phyloP scores from a whole-genome alignment of 768 basidiomycete species.

The Galerina sulciceps region DNA sequence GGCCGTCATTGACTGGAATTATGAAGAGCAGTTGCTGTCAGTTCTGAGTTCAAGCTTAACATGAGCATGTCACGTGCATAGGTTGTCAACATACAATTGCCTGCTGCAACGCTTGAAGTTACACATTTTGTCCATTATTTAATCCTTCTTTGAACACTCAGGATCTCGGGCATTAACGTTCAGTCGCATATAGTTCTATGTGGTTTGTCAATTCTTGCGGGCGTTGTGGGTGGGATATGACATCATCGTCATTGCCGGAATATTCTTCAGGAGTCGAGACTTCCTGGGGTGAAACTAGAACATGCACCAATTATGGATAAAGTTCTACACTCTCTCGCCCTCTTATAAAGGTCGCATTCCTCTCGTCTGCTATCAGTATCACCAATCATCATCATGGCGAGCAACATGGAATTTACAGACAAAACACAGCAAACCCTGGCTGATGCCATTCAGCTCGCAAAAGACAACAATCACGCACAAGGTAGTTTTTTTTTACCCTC shows the following conservation, averaged over 20 bases:
- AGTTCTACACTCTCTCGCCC: neutral
- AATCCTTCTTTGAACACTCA: too few relatives aligned
- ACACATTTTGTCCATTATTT: too few relatives aligned
- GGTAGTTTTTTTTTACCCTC: slow-evolving; percentile 41
- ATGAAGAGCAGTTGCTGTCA: too few relatives aligned
- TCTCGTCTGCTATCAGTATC: neutral
- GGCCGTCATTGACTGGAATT: neutral
- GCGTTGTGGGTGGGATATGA: too few relatives aligned
- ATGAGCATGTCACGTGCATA: neutral
- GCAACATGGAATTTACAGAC: slow-evolving; percentile 84
- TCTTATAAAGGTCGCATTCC: slow-evolving; percentile 6
- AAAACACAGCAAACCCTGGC: slow-evolving; percentile 74
- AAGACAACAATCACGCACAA: slow-evolving; percentile 83
- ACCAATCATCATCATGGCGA: slow-evolving; percentile 43
- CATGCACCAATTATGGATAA: neutral
- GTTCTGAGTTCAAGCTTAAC: neutral
- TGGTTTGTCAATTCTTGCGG: too few relatives aligned
- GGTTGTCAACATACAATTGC: neutral
- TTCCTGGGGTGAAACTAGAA: slow-evolving; percentile 21
- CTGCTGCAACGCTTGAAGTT: too few relatives aligned
- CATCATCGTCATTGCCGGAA: slow-evolving; percentile 15
- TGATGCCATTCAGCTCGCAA: slow-evolving; percentile 79
- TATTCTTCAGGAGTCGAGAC: slow-evolving; percentile 21
- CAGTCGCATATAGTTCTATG: too few relatives aligned
- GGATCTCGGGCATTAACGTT: too few relatives aligned